Evolutionary conservation across 192 early-diverging fungal species (phyloP), one percentile per base, ranked within the genome.

Genomic region (Backusella morwellensis): DNA sequence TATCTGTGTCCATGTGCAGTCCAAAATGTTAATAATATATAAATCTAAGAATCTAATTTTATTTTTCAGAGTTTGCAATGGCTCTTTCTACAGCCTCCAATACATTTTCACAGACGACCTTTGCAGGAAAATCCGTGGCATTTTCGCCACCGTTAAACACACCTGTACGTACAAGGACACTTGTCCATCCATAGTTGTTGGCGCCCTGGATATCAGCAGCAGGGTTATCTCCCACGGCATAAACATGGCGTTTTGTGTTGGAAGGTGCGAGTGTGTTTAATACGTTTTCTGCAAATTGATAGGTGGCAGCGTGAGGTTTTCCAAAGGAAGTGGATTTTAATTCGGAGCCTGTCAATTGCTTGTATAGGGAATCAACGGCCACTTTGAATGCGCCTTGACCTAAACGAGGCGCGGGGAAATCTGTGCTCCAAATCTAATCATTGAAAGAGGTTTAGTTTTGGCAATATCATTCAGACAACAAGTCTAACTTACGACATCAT

Each of bases 301-400:
- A 98, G 3, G 95, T 96, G n/a, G 84, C 78, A 0, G 38, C 70
- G 56, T 92, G 85, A 4, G 96, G 96, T 83, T 98, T 98, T 11
- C 96, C 96, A 77, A 86, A 98, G 2, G 88, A 88, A 17, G 86
- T 88, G 50, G 91, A 92, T 73, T 92, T 77, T 7, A 96, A 83
- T 4, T 72, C 47, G 35, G 85, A 70, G 0, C 86, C 87, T 6
- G 85, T 89, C n/a, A 80, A 56, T 40, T 73, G 54, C 36, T 88
- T 50, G 81, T 91, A 96, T 35, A 98, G 80, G 7, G 81, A 80
- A 66, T 94, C 92, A 19, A 98, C 79, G 15, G 90, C 87, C 9
- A 86, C 78, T 44, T 90, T 90, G 85, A 94, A 95, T 4, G 92
- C 87, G 14, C 96, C 95, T 83, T 98, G 96, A 19, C 86, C 95